Evolutionary conservation across 192 early-diverging fungal species (phyloP).

Genomic region (Coemansia sp.): DNA sequence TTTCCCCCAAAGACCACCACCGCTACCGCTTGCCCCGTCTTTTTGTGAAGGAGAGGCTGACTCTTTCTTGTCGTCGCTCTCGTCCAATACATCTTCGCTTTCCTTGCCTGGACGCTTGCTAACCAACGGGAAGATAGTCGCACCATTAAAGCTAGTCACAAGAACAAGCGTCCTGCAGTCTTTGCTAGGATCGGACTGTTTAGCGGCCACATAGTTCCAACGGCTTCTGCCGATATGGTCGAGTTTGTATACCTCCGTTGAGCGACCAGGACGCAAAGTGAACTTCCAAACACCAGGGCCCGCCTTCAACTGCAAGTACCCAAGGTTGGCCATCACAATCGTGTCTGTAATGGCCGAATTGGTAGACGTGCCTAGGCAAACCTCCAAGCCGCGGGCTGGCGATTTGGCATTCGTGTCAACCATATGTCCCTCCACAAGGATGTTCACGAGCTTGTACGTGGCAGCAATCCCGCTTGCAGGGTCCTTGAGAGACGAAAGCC

Average conservation of each 20-base stretch:
- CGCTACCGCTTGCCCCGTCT: neutral
- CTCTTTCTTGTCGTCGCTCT: conserved; percentile 16
- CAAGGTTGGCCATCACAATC: conserved; percentile 98
- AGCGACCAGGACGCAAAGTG: conserved; percentile 76
- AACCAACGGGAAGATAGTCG: conserved; percentile 80
- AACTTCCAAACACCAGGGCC: conserved; percentile 89
- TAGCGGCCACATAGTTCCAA: conserved; percentile 44
- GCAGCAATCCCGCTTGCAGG: conserved; percentile 63
- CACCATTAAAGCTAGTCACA: conserved; percentile 78
- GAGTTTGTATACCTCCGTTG: conserved; percentile 75
- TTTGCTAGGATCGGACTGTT: conserved; percentile 16
- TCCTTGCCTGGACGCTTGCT: conserved; percentile 81
- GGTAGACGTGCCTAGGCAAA: conserved; percentile 72
- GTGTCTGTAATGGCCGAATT: conserved; percentile 77
- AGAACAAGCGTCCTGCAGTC: conserved; percentile 54
- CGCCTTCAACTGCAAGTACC: conserved; percentile 95
- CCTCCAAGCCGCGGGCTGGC: conserved; percentile 92
- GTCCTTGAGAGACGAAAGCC: conserved; percentile 54
- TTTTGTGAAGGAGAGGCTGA: conserved; percentile 8
- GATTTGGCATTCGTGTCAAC: conserved; percentile 63
- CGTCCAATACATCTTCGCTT: conserved; percentile 65
- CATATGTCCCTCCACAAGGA: conserved; percentile 91
- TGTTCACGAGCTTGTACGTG: conserved; percentile 74
- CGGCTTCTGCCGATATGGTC: conserved; percentile 33
- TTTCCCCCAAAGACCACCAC: conserved; percentile 39